Evolutionary conservation across 495 filamentous ascomycete genomes (phyloP).

Genomic region (Lepidopterella palustris): DNA sequence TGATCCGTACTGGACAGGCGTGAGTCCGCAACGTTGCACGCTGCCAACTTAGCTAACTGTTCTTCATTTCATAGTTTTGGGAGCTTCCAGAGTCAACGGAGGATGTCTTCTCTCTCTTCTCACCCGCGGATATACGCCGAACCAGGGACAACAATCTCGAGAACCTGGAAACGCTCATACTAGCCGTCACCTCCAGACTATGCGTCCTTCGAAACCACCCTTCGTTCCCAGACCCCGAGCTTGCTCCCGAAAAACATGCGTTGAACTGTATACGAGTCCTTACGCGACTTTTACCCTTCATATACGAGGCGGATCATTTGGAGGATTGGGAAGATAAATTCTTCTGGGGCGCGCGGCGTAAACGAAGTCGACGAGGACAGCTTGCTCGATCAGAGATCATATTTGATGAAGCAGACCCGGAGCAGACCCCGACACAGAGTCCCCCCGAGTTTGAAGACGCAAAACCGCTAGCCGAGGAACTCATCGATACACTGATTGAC

Average conservation of each 20-base stretch:
- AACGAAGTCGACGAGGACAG: slow-evolving; percentile 47
- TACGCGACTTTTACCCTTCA: slow-evolving; percentile 83
- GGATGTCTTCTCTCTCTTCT: slow-evolving; percentile 95
- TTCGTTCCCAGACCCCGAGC: slow-evolving; percentile 80
- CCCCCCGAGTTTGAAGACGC: slow-evolving; percentile 67
- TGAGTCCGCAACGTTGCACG: slow-evolving; percentile 41
- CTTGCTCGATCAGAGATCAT: slow-evolving; percentile 63
- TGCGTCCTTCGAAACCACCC: slow-evolving; percentile 77
- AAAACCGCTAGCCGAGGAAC: slow-evolving; percentile 86
- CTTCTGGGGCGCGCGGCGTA: slow-evolving; percentile 79
- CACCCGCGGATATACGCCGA: slow-evolving; percentile 84
- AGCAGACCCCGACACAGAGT: slow-evolving; percentile 38
- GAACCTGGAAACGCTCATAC: slow-evolving; percentile 87
- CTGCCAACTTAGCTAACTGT: slow-evolving; percentile 9
- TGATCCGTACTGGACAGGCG: slow-evolving; percentile 90
- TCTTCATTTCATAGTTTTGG: slow-evolving; percentile 67
- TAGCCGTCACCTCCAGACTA: slow-evolving; percentile 73
- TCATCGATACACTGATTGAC: slow-evolving; percentile 86
- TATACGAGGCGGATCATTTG: slow-evolving; percentile 86
- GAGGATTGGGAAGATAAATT: slow-evolving; percentile 85
- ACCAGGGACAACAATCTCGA: slow-evolving; percentile 77
- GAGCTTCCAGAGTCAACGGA: slow-evolving; percentile 93
- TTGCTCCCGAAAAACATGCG: slow-evolving; percentile 83
- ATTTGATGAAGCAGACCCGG: slow-evolving; percentile 67
- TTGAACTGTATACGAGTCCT: slow-evolving; percentile 91